Conservation (phyloP, 768 basidiomycete species). For the Pleurotus tuoliensis region DNA sequence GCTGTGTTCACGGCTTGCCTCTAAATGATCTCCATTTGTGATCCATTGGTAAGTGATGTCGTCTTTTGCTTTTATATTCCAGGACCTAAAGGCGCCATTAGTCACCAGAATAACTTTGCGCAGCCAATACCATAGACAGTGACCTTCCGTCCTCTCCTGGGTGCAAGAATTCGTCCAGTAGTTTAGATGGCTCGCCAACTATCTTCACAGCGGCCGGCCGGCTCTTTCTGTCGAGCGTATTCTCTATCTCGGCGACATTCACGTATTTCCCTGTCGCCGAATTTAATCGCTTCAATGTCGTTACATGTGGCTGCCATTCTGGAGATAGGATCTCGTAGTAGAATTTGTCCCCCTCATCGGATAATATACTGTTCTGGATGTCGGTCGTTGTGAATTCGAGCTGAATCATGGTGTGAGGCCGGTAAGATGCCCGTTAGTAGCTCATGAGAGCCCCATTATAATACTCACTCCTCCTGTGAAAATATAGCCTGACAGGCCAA, state of each 20-base stretch:
- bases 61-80: neutral
- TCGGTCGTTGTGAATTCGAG: slow-evolving; percentile 4
- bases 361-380: neutral
- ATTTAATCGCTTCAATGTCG: neutral
- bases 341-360: neutral
- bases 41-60: neutral
- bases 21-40: neutral
- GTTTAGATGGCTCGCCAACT: neutral
- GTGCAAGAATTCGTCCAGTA: neutral
- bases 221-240: neutral
- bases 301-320: neutral
- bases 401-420: neutral
- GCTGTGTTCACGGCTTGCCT: neutral
- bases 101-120: neutral
- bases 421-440: neutral
- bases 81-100: neutral
- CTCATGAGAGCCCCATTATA: too few species aligned
- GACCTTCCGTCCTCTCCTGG: neutral
- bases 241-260: neutral
- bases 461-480: too few species aligned
- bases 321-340: slow-evolving; percentile 7
- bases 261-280: neutral
- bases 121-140: too few species aligned
- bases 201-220: neutral
- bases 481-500: neutral